These are phyloP conservation scores for Cryptococcus sp. DNA, from an alignment of 1,284 basidiomycete species.

Conservation along the genomic window DNA sequence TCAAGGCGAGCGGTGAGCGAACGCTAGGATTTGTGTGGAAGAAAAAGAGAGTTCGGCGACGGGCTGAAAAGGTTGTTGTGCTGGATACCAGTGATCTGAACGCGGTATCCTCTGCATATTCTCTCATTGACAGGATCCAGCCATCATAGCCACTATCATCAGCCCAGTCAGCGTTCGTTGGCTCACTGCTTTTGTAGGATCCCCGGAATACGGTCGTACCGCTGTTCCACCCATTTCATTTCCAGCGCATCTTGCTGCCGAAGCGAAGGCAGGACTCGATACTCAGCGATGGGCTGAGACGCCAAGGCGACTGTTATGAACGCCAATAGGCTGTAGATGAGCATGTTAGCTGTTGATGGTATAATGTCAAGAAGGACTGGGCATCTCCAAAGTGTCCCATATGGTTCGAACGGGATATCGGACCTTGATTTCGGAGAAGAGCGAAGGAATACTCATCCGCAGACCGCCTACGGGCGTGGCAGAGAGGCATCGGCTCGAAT, in stretches of 20 bases:
- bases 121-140: slow-evolving; percentile 50
- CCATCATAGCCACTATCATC: slow-evolving; percentile 17
- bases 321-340: too few relatives aligned
- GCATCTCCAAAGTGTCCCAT: too few relatives aligned
- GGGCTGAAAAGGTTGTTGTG: slow-evolving; percentile 53
- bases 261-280: slow-evolving; percentile 50
- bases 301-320: too few relatives aligned
- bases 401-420: too few relatives aligned
- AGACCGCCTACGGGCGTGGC: too few relatives aligned
- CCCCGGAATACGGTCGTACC: slow-evolving; percentile 49
- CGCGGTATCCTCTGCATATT: slow-evolving; percentile 55
- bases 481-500: too few relatives aligned
- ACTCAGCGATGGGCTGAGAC: slow-evolving; percentile 18
- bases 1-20: slow-evolving; percentile 49
- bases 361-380: too few relatives aligned
- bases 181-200: slow-evolving; percentile 51
- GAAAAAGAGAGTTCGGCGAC: slow-evolving; percentile 53
- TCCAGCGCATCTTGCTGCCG: slow-evolving; percentile 52
- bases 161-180: background rate
- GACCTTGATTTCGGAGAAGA: too few relatives aligned
- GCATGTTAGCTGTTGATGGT: too few relatives aligned
- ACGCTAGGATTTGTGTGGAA: slow-evolving; percentile 50
- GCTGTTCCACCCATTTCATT: slow-evolving; percentile 51
- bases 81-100: slow-evolving; percentile 54
- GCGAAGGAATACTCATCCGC: too few relatives aligned